These are phyloP conservation scores for Trichoderma gracile DNA, from an alignment of 2,329 filamentous ascomycete genomes.

Conservation along the genomic window DNA sequence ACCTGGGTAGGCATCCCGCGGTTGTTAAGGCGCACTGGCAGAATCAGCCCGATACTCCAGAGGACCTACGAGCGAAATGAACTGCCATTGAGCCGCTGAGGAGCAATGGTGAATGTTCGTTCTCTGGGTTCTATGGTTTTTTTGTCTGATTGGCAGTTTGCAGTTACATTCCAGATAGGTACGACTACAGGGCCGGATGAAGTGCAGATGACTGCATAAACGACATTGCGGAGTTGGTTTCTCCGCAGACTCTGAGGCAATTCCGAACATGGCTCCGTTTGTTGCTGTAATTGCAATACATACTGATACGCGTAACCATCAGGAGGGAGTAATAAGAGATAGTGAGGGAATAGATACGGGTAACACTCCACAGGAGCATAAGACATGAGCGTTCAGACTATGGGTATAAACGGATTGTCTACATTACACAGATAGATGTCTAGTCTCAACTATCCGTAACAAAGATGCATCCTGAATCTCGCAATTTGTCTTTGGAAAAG, in stretches of 20 bases:
- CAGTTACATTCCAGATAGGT: neutral
- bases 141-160: neutral
- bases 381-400: no score
- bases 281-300: neutral
- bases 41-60: slow-evolving; percentile 52
- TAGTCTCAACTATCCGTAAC: no score
- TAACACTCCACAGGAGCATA: no score
- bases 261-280: neutral
- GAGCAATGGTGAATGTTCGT: no score
- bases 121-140: no score
- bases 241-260: neutral
- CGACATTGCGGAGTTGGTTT: no score
- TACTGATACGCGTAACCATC: neutral
- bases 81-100: no score
- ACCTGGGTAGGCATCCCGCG: slow-evolving; percentile 50
- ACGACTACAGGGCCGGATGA: neutral
- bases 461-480: no score
- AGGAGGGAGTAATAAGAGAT: neutral
- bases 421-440: no score
- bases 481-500: no score
- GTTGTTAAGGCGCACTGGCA: slow-evolving; percentile 56
- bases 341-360: no score
- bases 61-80: slow-evolving; percentile 33
- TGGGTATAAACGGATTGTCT: no score
- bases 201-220: neutral